Evolutionary conservation across 768 basidiomycete genomes (phyloP).

Genomic region (Neoboletus subvelutipes): DNA sequence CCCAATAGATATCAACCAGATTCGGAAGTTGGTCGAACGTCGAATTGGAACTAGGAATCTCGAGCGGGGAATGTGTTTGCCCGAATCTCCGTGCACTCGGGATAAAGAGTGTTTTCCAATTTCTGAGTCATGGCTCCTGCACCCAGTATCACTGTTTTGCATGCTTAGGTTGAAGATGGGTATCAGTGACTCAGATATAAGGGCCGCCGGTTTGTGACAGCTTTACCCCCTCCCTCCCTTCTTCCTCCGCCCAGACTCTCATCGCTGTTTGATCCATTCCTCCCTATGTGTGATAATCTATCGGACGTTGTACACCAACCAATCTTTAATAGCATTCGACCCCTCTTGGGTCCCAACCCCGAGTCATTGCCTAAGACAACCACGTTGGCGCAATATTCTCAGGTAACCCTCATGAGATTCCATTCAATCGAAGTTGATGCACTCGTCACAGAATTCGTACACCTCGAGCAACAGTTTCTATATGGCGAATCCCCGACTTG

Average conservation of each 20-base stretch:
- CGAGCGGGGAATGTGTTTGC: not conserved
- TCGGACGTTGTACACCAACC: not conserved
- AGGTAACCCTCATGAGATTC: not conserved
- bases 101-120: not conserved
- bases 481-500: not conserved
- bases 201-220: not conserved
- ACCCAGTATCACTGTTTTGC: not conserved
- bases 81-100: not conserved
- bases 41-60: not conserved
- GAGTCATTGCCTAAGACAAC: not conserved
- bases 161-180: not conserved
- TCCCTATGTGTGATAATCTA: not conserved
- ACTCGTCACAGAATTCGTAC: not conserved
- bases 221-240: not conserved
- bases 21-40: not conserved
- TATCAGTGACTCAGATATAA: constrained; percentile 5
- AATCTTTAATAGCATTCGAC: not conserved
- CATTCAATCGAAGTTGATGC: not conserved
- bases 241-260: not conserved
- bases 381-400: not conserved
- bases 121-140: not conserved
- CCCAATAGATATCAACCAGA: not conserved
- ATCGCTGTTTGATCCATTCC: not conserved
- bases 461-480: not conserved
- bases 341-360: not conserved